Conservation (phyloP, 352 stramenopile species). For the Phytophthora constricta region DNA sequence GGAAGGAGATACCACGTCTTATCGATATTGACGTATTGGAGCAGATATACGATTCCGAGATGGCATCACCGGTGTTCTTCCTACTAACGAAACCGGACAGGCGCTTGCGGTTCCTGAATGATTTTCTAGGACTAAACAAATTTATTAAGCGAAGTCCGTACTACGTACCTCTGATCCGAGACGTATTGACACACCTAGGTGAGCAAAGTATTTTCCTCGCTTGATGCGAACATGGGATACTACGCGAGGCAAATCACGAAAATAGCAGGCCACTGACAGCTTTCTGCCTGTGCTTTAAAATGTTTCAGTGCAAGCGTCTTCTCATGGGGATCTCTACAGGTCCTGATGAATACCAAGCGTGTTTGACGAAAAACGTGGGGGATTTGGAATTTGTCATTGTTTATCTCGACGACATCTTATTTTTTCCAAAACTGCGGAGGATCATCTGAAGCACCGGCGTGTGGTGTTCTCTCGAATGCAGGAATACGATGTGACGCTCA, state of each 20-base stretch:
- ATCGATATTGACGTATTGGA: background rate
- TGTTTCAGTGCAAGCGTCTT: conserved; percentile 15
- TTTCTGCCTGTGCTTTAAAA: conserved; percentile 8
- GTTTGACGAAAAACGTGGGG: conserved; percentile 6
- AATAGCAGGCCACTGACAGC: background rate
- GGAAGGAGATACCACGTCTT: background rate
- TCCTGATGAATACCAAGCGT: conserved; percentile 15
- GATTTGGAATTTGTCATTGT: conserved; percentile 8
- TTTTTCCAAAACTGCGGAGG: conserved; percentile 1
- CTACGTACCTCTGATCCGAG: conserved; percentile 7
- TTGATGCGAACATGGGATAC: conserved; percentile 16
- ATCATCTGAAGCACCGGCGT: conserved; percentile 8
- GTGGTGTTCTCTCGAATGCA: conserved; percentile 5
- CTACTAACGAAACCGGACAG: background rate
- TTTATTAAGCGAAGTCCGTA: conserved; percentile 10
- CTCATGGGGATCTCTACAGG: conserved; percentile 6
- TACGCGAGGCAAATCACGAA: conserved; percentile 2
- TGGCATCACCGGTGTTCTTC: background rate
- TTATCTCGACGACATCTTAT: conserved; percentile 15
- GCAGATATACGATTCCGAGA: background rate
- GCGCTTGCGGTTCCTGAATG: background rate
- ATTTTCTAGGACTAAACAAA: conserved; percentile 19
- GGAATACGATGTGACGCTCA: conserved; percentile 7
- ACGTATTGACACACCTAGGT: conserved; percentile 4
- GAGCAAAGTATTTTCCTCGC: conserved; percentile 5